A percentile compares a stretch with the other conserved stretches of the same genome.
Evolutionary conservation across 345 rosid genomes (phyloP).

Genomic region (Citrus sinensis): DNA sequence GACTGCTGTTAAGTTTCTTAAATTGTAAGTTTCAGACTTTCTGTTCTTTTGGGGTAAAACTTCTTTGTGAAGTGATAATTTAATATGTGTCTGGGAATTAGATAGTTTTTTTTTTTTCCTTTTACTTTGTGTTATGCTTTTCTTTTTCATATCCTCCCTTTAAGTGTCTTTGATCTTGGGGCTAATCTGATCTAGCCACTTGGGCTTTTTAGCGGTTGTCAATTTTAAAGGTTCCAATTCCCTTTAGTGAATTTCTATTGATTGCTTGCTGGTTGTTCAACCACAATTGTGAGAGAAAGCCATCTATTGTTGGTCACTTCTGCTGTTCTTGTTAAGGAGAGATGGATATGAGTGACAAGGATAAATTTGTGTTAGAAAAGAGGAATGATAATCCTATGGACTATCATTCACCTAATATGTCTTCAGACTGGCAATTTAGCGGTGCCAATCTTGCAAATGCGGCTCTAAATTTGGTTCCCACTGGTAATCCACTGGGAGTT

Average conservation of each 20-base stretch:
- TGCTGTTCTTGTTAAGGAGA: slow-evolving; percentile 23
- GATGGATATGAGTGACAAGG: slow-evolving; percentile 69
- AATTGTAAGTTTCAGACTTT: slow-evolving; percentile 18
- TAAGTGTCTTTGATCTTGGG: slow-evolving; percentile 20
- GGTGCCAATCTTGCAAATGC: slow-evolving; percentile 44
- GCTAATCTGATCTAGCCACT: slow-evolving; percentile 19
- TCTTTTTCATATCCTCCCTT: slow-evolving; percentile 19
- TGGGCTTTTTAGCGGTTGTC: slow-evolving; percentile 19
- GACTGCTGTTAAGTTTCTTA: slow-evolving; percentile 13
- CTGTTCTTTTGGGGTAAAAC: slow-evolving; percentile 14
- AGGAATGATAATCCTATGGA: slow-evolving; percentile 39
- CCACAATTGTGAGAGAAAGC: slow-evolving; percentile 20
- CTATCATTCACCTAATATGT: slow-evolving; percentile 42
- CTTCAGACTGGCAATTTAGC: slow-evolving; percentile 63
- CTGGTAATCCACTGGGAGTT: slow-evolving; percentile 45
- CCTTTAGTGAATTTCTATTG: slow-evolving; percentile 16
- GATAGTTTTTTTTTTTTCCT: background rate
- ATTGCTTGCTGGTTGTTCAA: slow-evolving; percentile 16
- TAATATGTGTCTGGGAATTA: slow-evolving; percentile 1
- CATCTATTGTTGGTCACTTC: slow-evolving; percentile 12
- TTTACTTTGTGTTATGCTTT: slow-evolving; percentile 19
- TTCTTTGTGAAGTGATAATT: slow-evolving; percentile 14
- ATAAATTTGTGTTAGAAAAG: slow-evolving; percentile 52
- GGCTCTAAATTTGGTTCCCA: slow-evolving; percentile 46
- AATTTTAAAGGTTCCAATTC: slow-evolving; percentile 21